These are phyloP conservation scores for Chaetomium olivaceum DNA, from an alignment of 2,329 filamentous ascomycete genomes.

Conservation along the genomic window DNA sequence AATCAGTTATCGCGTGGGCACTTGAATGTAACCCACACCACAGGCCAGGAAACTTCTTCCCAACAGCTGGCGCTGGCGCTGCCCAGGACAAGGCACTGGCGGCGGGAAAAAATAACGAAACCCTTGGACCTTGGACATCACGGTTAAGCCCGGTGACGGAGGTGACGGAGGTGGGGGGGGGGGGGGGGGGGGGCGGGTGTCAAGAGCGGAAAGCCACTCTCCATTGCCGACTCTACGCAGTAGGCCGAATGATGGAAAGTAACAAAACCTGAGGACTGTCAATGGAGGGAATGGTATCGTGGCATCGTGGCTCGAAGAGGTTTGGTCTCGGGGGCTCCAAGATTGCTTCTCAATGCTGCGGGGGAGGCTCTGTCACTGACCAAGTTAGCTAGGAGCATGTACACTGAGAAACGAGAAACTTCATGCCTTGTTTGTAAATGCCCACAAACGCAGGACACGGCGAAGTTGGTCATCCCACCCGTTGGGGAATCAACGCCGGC, in stretches of 20 bases:
- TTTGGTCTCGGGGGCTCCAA: conserved; percentile 38
- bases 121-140: background rate
- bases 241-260: background rate
- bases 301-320: conserved; percentile 27
- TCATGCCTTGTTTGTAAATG: background rate
- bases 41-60: background rate
- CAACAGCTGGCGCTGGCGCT: background rate
- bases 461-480: background rate
- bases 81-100: background rate
- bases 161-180: no score
- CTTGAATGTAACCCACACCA: conserved; percentile 17
- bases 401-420: background rate
- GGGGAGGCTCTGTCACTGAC: background rate
- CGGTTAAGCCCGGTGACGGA: no score
- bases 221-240: background rate
- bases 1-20: background rate
- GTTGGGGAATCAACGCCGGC: background rate
- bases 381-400: background rate
- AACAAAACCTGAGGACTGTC: background rate
- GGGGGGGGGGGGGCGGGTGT: background rate
- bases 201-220: background rate
- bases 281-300: conserved; percentile 19
- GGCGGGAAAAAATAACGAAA: background rate
- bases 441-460: no score
- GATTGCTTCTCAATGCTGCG: conserved; percentile 45